Base-by-base conservation (phyloP, 805 yeast genomes). In the Hemisphaericaspora nanyangensis region DNA sequence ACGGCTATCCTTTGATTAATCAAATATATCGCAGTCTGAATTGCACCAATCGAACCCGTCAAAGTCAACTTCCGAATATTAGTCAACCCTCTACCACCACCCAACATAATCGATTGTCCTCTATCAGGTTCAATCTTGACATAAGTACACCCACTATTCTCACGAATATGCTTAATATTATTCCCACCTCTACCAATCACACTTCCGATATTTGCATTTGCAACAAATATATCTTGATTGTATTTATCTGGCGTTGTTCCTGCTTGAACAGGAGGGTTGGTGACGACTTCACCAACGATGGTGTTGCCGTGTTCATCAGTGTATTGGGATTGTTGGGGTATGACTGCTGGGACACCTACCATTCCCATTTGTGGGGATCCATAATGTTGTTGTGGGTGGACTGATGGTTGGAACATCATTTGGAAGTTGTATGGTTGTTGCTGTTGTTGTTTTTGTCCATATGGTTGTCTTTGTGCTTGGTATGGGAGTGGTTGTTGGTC, bases 121-220 rank as follows among this genome's bases (percentile, higher is more conserved):
- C 65, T 63, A 40, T 78, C 82, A 1, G 77, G 79, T 46, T 79
- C 85, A 38, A 88, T 83, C 46, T 78, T 76, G 19, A 88, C 85
- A 42, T 82, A 80, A 33, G 87, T 76, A 24, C 74, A 69, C 3
- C 95, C 91, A 16, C 91, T 79, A 20, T 77, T 70, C 43, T 80
- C 81, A 45, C 91, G 74, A 35, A 88, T 80, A 45, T 84, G 87
- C 52, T 80, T 83, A 42, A 88, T 82, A 49, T 82, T 84, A 51
- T 83, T 79, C 15, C 96, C 96, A 24, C 88, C 87, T 60, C 80
- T 85, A 1, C 96, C 96, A 43, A 88, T 88, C 19, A 88, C 81
- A 29, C 85, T 77, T 1, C 96, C 96, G 29, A 88, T 89, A 58
- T 74, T 82, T 27, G 77, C 77, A 54, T 82, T 81, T 17, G 95